Evolutionary conservation across 176 grass and related monocot genomes (phyloP), one percentile per base, ranked within the genome.

Genomic region (Hordeum vulgare): DNA sequence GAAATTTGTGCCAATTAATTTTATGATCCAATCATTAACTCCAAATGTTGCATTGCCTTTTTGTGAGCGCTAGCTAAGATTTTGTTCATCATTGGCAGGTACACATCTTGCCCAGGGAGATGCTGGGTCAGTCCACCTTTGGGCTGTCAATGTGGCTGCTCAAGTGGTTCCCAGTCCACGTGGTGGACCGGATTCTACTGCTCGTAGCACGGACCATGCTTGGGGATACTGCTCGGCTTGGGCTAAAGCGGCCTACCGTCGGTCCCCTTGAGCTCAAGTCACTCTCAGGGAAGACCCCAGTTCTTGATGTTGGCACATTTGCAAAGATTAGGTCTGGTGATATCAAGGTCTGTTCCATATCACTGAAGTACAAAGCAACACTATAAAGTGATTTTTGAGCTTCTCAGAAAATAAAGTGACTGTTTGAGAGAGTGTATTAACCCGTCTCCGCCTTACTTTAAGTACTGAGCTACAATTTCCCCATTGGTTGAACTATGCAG

Each of bases 241-340:
- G 96, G 53, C 91, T 99, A 68, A 91, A 82, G 60, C 91, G 96
- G 39, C 96, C 96, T 65, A 56, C 74, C 21, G 17, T 89, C n/a
- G 96, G 96, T 11, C 96, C 96, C 33, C 89, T 99, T 27, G 80
- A 96, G 85, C 93, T 96, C 81, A 99, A 99, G 77, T 92, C 93
- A 13, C 76, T 92, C 47, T 94, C 93, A n/a, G 96, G 96, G 15
- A 99, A 99, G 87, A 99, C 96, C 17, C 96, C 96, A 9, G 93
- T 99, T 66, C 96, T 99, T 80, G 96, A 99, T 20, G 91, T 94
- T 36, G 96, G 96, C 74, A 89, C 96, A 62, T 90, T 96, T 61
- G 88, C 88, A 44, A 96, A 89, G 87, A 96, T 99, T 64, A 99
- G 90, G 44, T 96, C 96, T 20, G 89, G 91, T 20, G 85, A 94